Base-by-base conservation (phyloP, 139 green algal species). In the Nannochloris sp. region DNA sequence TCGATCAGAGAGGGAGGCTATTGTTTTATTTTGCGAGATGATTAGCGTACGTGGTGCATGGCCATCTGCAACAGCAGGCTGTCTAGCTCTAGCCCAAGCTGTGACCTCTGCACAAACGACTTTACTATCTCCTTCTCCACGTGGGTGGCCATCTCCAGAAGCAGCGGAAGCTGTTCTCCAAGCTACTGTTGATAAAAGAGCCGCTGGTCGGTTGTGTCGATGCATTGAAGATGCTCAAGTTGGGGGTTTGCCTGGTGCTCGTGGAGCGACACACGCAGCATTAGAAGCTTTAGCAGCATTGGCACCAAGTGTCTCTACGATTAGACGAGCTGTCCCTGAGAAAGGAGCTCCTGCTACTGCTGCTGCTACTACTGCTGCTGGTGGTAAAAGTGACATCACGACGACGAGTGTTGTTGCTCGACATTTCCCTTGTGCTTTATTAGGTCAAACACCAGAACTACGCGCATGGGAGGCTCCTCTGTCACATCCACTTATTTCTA, bases 201-300 rank as follows among this genome's bases (percentile, higher is more conserved):
- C 81, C n/a, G 33, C 75, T 1, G 48, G 57, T 2, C 57, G 63
- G 59, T 68, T 89, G 19, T 86, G 80, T 62, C 32, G 44, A 10
- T 69, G 67, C 24, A 56, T 87, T 33, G 78, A 85, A 37, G 71
- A 75, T 54, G 69, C 73, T 9, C 58, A 76, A 13, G 60, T 9
- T 6, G 72, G 35, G 3, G 55, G 45, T 23, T 60, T 53, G 6
- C 57, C 56, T 30, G 64, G 31, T 12, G 71, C 39, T 7, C 29
- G 25, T n/a, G 37, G 47, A 3, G 55, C 19, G 35, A 54, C 48
- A 6, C 42, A 51, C 19, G 19, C 42, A 51, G 42, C 42, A 19
- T 19, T 51, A 19, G 19, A 19, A 19, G 42, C 42, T 27, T 19
- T 51, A 19, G 42, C 19, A 51, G 19, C 19, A 19, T 19, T 51